A percentile compares a stretch with the other conserved stretches of the same genome.
Conservation (phyloP, 164 flowering plant genomes). For the Santalum album region DNA sequence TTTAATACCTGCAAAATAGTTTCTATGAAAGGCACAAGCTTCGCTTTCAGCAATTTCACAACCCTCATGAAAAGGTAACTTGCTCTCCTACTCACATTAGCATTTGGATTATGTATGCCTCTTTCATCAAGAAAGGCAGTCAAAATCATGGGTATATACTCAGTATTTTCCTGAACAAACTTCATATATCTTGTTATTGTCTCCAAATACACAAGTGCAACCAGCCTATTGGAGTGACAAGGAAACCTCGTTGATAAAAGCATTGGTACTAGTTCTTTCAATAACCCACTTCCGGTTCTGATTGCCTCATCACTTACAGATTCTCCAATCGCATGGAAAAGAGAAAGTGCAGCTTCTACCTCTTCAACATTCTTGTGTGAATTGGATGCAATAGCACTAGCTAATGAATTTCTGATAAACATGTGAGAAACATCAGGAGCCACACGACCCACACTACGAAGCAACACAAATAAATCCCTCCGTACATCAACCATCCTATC, state of each 20-base stretch:
- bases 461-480: constrained; percentile 78
- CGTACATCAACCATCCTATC: constrained; percentile 78
- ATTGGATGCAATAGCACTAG: constrained; percentile 46
- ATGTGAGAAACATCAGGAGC: constrained; percentile 85
- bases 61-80: constrained; percentile 95
- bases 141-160: constrained; percentile 63
- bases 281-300: constrained; percentile 56
- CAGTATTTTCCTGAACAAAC: constrained; percentile 68
- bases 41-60: constrained; percentile 70
- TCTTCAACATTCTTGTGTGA: constrained; percentile 73
- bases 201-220: constrained; percentile 86
- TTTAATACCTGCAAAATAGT: constrained; percentile 73
- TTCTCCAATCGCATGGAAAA: constrained; percentile 81
- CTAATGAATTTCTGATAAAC: constrained; percentile 69
- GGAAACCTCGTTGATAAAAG: constrained; percentile 69
- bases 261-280: constrained; percentile 70
- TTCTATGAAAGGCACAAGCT: constrained; percentile 84
- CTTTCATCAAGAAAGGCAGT: constrained; percentile 89
- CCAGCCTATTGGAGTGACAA: constrained; percentile 85
- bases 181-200: constrained; percentile 75
- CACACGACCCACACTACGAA: constrained; percentile 78
- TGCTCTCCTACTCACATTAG: constrained; percentile 78
- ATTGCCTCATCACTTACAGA: constrained; percentile 72
- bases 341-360: constrained; percentile 91
- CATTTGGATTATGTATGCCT: constrained; percentile 86